phyloP scores from a whole-genome alignment of 78 protist species.

The Bigelowiella natans region DNA sequence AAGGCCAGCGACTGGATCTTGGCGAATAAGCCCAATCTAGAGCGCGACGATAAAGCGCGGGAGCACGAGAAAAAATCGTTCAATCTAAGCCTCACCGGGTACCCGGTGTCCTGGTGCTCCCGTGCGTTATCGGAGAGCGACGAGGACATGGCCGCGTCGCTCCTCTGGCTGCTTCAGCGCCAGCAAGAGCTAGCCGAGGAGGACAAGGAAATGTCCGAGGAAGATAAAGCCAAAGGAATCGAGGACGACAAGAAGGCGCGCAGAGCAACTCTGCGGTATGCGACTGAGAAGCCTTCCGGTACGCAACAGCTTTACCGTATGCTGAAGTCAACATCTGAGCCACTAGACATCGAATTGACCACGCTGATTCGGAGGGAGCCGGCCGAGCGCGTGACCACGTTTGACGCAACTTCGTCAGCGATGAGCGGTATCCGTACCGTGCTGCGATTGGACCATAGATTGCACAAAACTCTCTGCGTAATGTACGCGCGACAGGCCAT shows the following conservation, averaged over 20 bases:
- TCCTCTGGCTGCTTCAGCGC: neutral
- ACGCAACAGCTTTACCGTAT: neutral
- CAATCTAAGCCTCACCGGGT: neutral
- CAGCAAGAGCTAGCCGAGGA: neutral
- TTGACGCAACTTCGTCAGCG: neutral
- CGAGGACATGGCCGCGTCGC: neutral
- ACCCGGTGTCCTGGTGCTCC: neutral
- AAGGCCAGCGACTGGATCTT: neutral
- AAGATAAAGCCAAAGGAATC: no score
- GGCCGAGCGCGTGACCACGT: neutral
- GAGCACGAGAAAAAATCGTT: neutral
- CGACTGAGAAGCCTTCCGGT: neutral
- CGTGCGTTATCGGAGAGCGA: neutral
- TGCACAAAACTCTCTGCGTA: neutral
- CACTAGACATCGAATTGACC: neutral
- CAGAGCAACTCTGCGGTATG: neutral
- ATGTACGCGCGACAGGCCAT: neutral
- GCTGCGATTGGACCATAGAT: neutral
- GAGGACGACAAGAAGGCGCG: no score
- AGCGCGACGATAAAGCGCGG: neutral
- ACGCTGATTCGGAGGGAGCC: neutral
- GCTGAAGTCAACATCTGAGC: neutral
- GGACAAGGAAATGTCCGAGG: no score
- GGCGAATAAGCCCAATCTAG: neutral
- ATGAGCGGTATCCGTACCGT: neutral